phyloP scores from a whole-genome alignment of 306 rosid genomes.

The Quercus dentata region DNA sequence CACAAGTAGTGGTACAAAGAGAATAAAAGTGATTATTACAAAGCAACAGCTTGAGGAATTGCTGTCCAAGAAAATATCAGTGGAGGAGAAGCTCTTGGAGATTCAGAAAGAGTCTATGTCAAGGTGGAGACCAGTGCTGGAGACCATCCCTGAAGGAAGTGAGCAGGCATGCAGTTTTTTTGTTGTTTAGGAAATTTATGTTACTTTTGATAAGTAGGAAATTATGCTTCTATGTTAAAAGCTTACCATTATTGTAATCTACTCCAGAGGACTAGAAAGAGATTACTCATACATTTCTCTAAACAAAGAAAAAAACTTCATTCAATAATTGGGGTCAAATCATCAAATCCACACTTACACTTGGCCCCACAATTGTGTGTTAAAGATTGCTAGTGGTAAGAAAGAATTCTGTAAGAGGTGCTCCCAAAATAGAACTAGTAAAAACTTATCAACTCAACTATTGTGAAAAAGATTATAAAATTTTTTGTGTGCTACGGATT shows the following conservation, averaged over 20 bases:
- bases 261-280: neutral
- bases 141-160: neutral
- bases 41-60: neutral
- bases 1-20: neutral
- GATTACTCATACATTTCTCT: neutral
- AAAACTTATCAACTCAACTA: too few species aligned
- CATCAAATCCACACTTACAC: neutral
- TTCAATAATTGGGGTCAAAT: neutral
- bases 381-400: too few species aligned
- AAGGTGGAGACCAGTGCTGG: neutral
- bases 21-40: neutral
- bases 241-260: neutral
- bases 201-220: neutral
- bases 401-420: too few species aligned
- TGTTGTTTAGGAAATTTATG: neutral
- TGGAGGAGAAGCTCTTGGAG: neutral
- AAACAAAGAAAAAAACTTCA: neutral
- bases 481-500: too few species aligned
- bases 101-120: neutral
- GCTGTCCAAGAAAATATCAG: neutral
- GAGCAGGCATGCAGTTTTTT: neutral
- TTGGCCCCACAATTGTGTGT: too few species aligned
- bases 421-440: too few species aligned
- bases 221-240: neutral
- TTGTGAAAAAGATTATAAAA: too few species aligned